phyloP scores from a whole-genome alignment of 495 filamentous ascomycete genomes.

The Podospora australis region DNA sequence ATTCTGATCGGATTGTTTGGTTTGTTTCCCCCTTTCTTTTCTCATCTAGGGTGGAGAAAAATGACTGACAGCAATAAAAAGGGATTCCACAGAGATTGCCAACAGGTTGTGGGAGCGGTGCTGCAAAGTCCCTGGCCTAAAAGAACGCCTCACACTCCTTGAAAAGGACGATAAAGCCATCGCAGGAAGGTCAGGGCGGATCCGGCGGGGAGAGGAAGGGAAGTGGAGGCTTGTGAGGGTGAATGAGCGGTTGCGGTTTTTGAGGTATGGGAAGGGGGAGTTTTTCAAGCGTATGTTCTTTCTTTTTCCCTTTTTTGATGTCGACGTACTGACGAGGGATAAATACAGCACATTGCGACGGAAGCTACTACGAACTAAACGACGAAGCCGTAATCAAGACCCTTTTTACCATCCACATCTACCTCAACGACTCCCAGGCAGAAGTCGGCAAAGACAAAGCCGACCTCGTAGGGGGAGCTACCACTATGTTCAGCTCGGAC shows the following conservation, averaged over 20 bases:
- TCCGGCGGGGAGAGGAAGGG: not conserved
- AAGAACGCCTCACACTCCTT: slow-evolving; percentile 15
- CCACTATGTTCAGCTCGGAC: slow-evolving; percentile 52
- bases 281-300: slow-evolving; percentile 60
- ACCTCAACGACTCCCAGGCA: slow-evolving; percentile 57
- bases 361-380: slow-evolving; percentile 48
- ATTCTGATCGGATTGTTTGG: slow-evolving; percentile 71
- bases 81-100: slow-evolving; percentile 56
- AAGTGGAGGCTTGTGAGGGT: slow-evolving; percentile 46
- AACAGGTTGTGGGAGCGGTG: slow-evolving; percentile 55
- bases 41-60: too few relatives aligned
- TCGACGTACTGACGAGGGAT: not conserved
- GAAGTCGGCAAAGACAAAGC: slow-evolving; percentile 22
- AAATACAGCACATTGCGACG: slow-evolving; percentile 69
- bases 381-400: slow-evolving; percentile 46
- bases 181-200: slow-evolving; percentile 3
- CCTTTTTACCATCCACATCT: slow-evolving; percentile 75
- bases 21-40: too few relatives aligned
- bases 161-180: slow-evolving; percentile 8
- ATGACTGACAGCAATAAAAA: too few relatives aligned
- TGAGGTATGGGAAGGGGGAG: slow-evolving; percentile 69
- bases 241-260: slow-evolving; percentile 75
- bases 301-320: not conserved
- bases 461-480: slow-evolving; percentile 55
- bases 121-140: slow-evolving; percentile 22